A percentile compares a stretch with the other conserved stretches of the same genome.
These are phyloP conservation scores for Dicorynia guianensis DNA, from an alignment of 306 rosid species.

Conservation along the genomic window DNA sequence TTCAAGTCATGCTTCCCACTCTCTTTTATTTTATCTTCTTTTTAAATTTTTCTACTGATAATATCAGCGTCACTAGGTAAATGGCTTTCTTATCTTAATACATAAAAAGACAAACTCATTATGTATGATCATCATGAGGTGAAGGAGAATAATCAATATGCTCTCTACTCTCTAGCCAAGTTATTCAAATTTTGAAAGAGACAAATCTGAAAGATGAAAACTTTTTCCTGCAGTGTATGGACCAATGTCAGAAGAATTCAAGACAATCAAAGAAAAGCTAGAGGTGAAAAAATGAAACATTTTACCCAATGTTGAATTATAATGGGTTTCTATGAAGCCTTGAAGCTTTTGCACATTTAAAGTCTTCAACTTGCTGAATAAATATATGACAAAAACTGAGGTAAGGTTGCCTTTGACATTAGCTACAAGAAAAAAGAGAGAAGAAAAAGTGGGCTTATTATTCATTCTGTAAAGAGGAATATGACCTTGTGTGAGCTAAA, in stretches of 20 bases:
- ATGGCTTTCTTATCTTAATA: slow-evolving; percentile 49
- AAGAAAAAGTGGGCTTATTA: slow-evolving; percentile 7
- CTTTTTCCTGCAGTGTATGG: slow-evolving; percentile 39
- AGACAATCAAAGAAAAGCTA: slow-evolving; percentile 36
- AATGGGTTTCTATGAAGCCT: slow-evolving; percentile 31
- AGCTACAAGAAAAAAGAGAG: background rate
- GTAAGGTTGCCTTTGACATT: slow-evolving; percentile 6
- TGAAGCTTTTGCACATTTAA: background rate
- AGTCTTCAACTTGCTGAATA: slow-evolving; percentile 38
- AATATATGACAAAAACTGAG: slow-evolving; percentile 36
- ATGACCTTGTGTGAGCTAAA: background rate
- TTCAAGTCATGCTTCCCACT: slow-evolving; percentile 37
- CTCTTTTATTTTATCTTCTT: slow-evolving; percentile 4
- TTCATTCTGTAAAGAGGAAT: background rate
- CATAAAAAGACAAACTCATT: slow-evolving; percentile 66
- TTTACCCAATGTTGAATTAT: slow-evolving; percentile 39
- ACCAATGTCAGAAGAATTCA: slow-evolving; percentile 55
- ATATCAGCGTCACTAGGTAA: slow-evolving; percentile 39
- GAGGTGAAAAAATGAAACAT: slow-evolving; percentile 38
- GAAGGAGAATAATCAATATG: slow-evolving; percentile 57
- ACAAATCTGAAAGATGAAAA: slow-evolving; percentile 41
- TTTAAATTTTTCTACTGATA: background rate
- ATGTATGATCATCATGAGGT: slow-evolving; percentile 65
- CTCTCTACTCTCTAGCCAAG: slow-evolving; percentile 59
- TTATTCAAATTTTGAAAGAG: slow-evolving; percentile 55